Evolutionary conservation across 2,329 filamentous ascomycete genomes (phyloP).

Genomic region (Aureobasidium sp.): DNA sequence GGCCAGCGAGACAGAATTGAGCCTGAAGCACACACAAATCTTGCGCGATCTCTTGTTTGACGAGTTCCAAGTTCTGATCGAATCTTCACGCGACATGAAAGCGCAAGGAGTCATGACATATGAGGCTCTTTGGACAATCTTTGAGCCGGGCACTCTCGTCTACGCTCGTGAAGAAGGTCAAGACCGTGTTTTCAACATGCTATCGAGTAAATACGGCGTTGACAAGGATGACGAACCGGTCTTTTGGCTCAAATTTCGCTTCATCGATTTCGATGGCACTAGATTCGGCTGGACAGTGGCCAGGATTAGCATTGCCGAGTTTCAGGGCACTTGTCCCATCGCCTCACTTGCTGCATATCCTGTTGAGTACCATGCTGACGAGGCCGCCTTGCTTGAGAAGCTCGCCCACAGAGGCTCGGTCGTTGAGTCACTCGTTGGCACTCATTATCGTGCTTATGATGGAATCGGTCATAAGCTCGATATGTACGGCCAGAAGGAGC

Average conservation of each 20-base stretch:
- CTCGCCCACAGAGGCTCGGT: conserved; percentile 41
- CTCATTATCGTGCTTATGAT: conserved; percentile 45
- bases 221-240: conserved; percentile 31
- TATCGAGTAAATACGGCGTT: conserved; percentile 23
- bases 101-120: conserved; percentile 30
- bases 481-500: conserved; percentile 28
- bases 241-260: conserved; percentile 29
- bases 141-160: conserved; percentile 28
- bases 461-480: conserved; percentile 37
- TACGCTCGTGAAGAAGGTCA: conserved; percentile 32
- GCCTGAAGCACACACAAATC: conserved; percentile 33
- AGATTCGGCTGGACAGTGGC: conserved; percentile 31
- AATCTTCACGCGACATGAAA: conserved; percentile 33
- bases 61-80: conserved; percentile 37
- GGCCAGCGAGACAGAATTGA: background rate
- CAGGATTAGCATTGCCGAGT: conserved; percentile 26
- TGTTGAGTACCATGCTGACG: conserved; percentile 37
- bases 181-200: conserved; percentile 31
- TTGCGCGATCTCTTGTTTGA: conserved; percentile 32
- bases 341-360: conserved; percentile 37
- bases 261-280: conserved; percentile 32
- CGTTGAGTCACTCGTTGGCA: conserved; percentile 42
- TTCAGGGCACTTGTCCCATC: conserved; percentile 34
- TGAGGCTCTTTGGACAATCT: conserved; percentile 30
- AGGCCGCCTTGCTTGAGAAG: conserved; percentile 31